Evolutionary conservation across 1,284 basidiomycete species (phyloP).

Genomic region (Irpex lacteus): DNA sequence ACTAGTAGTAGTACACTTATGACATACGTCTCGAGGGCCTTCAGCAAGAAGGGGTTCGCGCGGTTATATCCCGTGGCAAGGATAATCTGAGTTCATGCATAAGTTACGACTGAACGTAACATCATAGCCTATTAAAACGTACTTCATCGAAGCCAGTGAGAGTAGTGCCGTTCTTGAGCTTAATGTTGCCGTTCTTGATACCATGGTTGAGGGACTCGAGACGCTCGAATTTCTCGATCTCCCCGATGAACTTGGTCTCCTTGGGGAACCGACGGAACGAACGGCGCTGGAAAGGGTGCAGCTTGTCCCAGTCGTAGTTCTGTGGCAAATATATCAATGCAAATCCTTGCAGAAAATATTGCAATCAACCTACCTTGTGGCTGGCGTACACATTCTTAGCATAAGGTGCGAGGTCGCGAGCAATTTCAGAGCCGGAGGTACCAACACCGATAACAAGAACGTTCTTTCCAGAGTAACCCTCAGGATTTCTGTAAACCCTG

Average conservation of each 20-base stretch:
- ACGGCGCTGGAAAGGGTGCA: slow-evolving; percentile 12
- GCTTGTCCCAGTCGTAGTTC: slow-evolving; percentile 11
- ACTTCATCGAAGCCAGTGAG: slow-evolving; percentile 20
- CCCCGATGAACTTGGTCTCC: slow-evolving; percentile 1
- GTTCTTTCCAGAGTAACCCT: slow-evolving; percentile 5
- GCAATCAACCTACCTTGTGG: slow-evolving; percentile 1
- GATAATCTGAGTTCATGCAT: background rate
- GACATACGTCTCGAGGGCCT: background rate
- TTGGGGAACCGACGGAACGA: slow-evolving; percentile 10
- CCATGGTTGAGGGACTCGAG: slow-evolving; percentile 10
- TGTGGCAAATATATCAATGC: background rate
- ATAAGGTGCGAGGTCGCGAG: slow-evolving; percentile 9
- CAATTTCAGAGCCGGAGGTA: slow-evolving; percentile 8
- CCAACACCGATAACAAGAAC: slow-evolving; percentile 6
- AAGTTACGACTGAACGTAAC: too few relatives aligned
- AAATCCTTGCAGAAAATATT: background rate
- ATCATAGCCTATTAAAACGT: background rate
- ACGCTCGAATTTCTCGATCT: slow-evolving; percentile 12
- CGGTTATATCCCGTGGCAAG: slow-evolving; percentile 6
- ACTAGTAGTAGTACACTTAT: background rate
- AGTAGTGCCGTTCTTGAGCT: slow-evolving; percentile 20
- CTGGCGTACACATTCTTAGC: slow-evolving; percentile 10
- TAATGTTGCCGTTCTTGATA: slow-evolving; percentile 15
- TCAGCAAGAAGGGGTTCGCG: slow-evolving; percentile 2
- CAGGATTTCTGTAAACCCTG: slow-evolving; percentile 7